phyloP scores from a whole-genome alignment of 768 basidiomycete genomes.

The Termitomyces sp. region DNA sequence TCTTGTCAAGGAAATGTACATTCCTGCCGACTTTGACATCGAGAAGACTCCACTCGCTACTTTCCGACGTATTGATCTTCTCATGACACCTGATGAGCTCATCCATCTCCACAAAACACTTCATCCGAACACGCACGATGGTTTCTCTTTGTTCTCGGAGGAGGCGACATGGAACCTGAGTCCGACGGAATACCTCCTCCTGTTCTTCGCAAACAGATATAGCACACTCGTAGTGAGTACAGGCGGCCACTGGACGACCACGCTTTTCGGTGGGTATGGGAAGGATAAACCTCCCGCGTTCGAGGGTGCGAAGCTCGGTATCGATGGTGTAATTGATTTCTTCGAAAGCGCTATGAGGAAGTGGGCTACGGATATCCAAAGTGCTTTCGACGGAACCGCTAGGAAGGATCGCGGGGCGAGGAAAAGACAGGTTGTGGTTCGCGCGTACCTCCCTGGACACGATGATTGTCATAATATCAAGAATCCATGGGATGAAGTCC shows the following conservation, averaged over 20 bases:
- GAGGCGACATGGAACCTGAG: conserved; percentile 53
- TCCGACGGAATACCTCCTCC: conserved; percentile 47
- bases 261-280: conserved; percentile 37
- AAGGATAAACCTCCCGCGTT: neutral
- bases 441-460: conserved; percentile 64
- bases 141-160: conserved; percentile 49
- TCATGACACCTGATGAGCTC: conserved; percentile 47
- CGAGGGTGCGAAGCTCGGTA: conserved; percentile 38
- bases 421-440: conserved; percentile 46
- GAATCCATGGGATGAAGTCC: conserved; percentile 43
- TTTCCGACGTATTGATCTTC: conserved; percentile 63
- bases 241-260: conserved; percentile 68
- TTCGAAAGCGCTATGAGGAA: conserved; percentile 53
- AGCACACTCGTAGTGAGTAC: conserved; percentile 62
- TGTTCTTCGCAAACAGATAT: conserved; percentile 52
- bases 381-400: conserved; percentile 32
- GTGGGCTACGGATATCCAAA: conserved; percentile 54
- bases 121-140: conserved; percentile 23
- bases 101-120: conserved; percentile 36
- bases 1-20: conserved; percentile 26
- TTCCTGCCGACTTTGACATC: conserved; percentile 54
- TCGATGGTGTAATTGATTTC: conserved; percentile 51
- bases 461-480: conserved; percentile 55
- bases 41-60: conserved; percentile 57
- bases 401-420: conserved; percentile 15